Base-by-base conservation (phyloP, 1,139 yeast species). In the Eremothecium cymbalariae region DNA sequence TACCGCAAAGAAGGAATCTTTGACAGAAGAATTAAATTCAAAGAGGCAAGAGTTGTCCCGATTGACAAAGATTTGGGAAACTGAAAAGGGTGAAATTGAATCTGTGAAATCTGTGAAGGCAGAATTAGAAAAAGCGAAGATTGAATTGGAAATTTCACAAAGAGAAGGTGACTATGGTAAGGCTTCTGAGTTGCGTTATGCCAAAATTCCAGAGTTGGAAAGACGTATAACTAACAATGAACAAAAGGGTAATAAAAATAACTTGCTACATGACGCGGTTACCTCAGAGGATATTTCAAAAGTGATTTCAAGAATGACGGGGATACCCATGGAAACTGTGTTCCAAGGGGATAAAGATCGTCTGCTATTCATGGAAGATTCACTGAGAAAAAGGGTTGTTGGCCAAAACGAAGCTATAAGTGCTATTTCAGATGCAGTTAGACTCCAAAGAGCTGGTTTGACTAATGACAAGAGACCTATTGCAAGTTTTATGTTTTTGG, bases 341-440 rank as follows among this genome's bases (percentile, higher is more conserved):
- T 70, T 90, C 79, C 82, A 82, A 56, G 97, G 97, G 32, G 98
- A 90, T 55, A 85, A 84, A 62, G 96, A 88, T 55, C 80, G 86
- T 53, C 67, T 90, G 40, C 59, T 90, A 38, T 83, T 72, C 56
- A 90, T 90, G 96, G 97, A 88, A 57, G 66, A 71, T 5, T 72
- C 84, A 1, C 63, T 90, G 46, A 74, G 75, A 47, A 71, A 72
- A 44, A 75, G 84, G 42, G 96, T 90, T 25, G 77, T 90, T 41
- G 98, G 98, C 3, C 98, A 90, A 61, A 95, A 88, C 50, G 95
- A 85, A 53, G 97, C 97, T 0, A 84, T 90, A 33, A 72, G 72
- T 41, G 82, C 95, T 0, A 80, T 90, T 33, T 70, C 95, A 0
- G 95, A 88, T 60, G 96, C 98, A 1, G 97, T 90, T 8, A 78